phyloP scores from a whole-genome alignment of 2,329 filamentous ascomycete species.

The Acephala macrosclerotiorum region DNA sequence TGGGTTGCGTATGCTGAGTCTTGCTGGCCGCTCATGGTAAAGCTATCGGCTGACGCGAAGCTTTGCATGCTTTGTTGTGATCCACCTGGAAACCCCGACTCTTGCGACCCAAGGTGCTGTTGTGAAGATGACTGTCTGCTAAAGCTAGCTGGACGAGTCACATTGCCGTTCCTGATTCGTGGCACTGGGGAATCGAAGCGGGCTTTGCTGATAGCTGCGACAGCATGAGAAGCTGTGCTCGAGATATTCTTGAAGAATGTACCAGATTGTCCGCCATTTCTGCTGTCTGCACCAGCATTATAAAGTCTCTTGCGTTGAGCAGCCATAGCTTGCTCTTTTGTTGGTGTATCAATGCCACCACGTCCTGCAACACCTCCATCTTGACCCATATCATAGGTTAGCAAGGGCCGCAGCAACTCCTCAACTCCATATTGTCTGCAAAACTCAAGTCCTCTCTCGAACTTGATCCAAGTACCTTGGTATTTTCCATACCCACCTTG shows the following conservation, averaged over 20 bases:
- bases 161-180: slow-evolving; percentile 63
- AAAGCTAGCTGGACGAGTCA: slow-evolving; percentile 72
- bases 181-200: slow-evolving; percentile 88
- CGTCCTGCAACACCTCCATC: slow-evolving; percentile 76
- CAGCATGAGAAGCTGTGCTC: slow-evolving; percentile 87
- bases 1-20: slow-evolving; percentile 76
- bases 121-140: slow-evolving; percentile 73
- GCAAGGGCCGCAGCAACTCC: slow-evolving; percentile 74
- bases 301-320: slow-evolving; percentile 93
- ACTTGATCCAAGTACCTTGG: slow-evolving; percentile 98
- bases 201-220: slow-evolving; percentile 96
- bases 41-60: slow-evolving; percentile 77
- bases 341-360: slow-evolving; percentile 88
- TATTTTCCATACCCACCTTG: slow-evolving; percentile 99
- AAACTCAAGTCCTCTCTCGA: slow-evolving; percentile 89
- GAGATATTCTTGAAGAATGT: slow-evolving; percentile 99
- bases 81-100: slow-evolving; percentile 71
- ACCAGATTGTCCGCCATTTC: slow-evolving; percentile 72
- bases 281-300: slow-evolving; percentile 74
- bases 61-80: slow-evolving; percentile 85
- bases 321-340: slow-evolving; percentile 98
- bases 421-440: slow-evolving; percentile 83
- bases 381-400: slow-evolving; percentile 82
- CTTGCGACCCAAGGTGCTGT: slow-evolving; percentile 65
- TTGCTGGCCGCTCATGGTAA: slow-evolving; percentile 59